A percentile compares a stretch with the other conserved stretches of the same genome.
Evolutionary conservation across 345 rosid species (phyloP).

Genomic region (Sapria himalayana): DNA sequence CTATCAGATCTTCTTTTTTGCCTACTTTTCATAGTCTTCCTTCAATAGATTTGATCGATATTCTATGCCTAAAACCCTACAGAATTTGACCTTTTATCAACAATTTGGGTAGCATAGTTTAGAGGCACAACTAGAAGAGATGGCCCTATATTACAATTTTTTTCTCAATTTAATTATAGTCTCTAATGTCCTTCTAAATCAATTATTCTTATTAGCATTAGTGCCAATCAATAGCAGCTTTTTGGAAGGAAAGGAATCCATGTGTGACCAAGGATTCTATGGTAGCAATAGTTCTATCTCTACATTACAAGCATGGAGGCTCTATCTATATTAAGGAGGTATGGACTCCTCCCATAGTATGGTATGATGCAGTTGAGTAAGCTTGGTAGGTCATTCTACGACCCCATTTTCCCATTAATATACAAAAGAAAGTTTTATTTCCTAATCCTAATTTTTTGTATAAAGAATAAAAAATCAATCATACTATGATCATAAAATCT

Average conservation of each 20-base stretch:
- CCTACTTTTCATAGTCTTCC: neutral
- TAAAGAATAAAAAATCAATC: no score
- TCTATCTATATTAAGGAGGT: slow-evolving; percentile 2
- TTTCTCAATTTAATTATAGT: neutral
- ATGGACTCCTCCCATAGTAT: neutral
- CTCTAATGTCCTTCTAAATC: neutral
- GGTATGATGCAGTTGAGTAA: neutral
- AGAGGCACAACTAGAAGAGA: slow-evolving; percentile 1
- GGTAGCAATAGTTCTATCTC: neutral
- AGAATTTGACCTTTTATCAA: neutral
- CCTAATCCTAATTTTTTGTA: no score
- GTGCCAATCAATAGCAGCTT: neutral
- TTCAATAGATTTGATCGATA: neutral
- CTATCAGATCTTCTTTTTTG: neutral
- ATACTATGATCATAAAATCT: no score
- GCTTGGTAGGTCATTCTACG: no score
- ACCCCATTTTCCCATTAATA: no score
- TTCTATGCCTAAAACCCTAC: neutral
- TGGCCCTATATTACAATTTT: neutral
- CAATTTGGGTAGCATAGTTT: neutral
- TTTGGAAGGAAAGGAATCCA: neutral
- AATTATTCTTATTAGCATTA: neutral
- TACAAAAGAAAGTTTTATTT: no score
- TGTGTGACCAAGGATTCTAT: neutral
- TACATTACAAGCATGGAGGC: neutral